Base-by-base conservation (phyloP, 2,329 filamentous ascomycete species). In the Oidium heveae region DNA sequence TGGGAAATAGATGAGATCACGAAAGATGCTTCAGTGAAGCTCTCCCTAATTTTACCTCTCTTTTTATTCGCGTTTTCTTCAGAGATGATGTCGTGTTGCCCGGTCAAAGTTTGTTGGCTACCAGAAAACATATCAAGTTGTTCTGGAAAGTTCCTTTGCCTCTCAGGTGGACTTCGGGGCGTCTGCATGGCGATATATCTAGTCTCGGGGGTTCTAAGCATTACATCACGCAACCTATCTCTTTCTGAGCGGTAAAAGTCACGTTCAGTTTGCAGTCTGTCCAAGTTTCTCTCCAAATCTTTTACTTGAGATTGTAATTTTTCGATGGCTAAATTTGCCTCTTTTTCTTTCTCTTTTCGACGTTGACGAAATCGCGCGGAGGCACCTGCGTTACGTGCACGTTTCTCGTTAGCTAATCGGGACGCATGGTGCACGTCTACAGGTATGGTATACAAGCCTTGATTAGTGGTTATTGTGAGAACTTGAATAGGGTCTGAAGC, bases 381-480 rank as follows among this genome's bases (percentile, higher is more conserved):
- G 6, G 86, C 86, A 51, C 84, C 84, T 43, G 86, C 86, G 63
- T 94, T 94, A 53, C 86, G 77, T 65, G 83, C 81, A 55, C 86
- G 74, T 68, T 91, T 94, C 66, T 93, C 85, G 62, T 91, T 84
- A 41, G 85, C 84, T 61, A 85, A 79, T 60, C 80, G 82, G 13
- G 86, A 93, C 13, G 82, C 86, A 61, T 86, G 82, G 60, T 86
- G 82, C 46, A 84, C 79, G 64, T 94, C 86, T 10, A 89, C 79
- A 15, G 81, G 80, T 52, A 88, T 77, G 58, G 73, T 70, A 55
- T 75, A 72, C 39, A 70, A 68, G 53, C 76, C 71, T 74, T 73
- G 62, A 73, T 69, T 60, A 72, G 73, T 64, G 57, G 63, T 67
- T 57, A 66, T 64, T 54, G 60, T 63, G 57, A 68, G 62, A 56